phyloP scores from a whole-genome alignment of 371 early-diverging fungal species.

The Dinochytrium kinnereticum region DNA sequence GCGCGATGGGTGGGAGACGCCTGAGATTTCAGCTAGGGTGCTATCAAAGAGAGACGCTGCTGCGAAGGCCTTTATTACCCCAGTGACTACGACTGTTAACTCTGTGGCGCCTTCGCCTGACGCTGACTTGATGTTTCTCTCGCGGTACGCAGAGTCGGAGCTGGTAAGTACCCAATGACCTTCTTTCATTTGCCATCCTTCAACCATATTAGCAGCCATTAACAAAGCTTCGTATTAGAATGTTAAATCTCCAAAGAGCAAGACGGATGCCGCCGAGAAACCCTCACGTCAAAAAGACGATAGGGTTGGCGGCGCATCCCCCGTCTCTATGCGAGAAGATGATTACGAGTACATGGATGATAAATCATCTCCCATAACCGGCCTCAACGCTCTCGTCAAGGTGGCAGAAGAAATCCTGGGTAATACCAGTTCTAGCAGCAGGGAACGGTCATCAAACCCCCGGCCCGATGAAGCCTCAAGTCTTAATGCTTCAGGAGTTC shows the following conservation, averaged over 20 bases:
- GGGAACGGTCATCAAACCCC: no score
- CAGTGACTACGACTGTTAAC: background rate
- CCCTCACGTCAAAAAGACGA: no score
- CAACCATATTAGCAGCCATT: no score
- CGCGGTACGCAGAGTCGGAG: background rate
- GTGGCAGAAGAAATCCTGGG: conserved; percentile 10
- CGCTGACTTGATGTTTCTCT: conserved; percentile 10
- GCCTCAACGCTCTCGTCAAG: conserved; percentile 6
- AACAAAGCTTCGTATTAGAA: no score
- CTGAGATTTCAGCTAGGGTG: no score
- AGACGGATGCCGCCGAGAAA: no score
- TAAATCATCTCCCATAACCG: background rate
- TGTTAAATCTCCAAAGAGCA: no score
- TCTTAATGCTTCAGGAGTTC: background rate
- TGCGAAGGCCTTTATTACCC: background rate
- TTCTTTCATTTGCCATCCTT: no score
- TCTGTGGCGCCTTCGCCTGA: background rate
- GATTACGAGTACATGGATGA: background rate
- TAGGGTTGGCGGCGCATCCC: no score
- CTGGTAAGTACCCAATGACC: background rate
- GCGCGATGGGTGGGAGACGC: background rate
- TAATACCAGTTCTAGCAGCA: background rate
- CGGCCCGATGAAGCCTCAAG: no score
- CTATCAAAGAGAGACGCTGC: background rate
- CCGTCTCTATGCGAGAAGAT: background rate